A percentile compares a stretch with the other conserved stretches of the same genome.
Conservation (phyloP, 108 stramenopile genomes). For the Nitzschia palea region DNA sequence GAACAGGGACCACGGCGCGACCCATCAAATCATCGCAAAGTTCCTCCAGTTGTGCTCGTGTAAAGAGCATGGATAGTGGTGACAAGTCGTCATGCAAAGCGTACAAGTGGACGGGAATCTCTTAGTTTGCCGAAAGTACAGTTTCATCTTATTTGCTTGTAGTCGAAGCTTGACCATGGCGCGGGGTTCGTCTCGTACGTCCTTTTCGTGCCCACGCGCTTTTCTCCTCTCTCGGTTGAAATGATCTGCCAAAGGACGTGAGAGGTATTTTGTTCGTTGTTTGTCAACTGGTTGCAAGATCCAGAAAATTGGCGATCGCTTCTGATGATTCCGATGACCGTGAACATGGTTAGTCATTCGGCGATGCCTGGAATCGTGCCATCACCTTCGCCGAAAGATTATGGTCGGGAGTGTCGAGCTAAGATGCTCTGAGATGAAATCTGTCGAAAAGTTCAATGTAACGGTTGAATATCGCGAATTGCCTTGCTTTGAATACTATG, state of each 20-base stretch:
- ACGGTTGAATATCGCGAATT: no score
- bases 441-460: no score
- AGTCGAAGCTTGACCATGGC: conserved; percentile 95
- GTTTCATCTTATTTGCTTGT: conserved; percentile 97
- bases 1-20: conserved; percentile 81
- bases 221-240: conserved; percentile 90
- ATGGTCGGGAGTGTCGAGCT: no score
- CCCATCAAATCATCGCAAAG: conserved; percentile 81
- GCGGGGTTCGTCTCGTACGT: conserved; percentile 82
- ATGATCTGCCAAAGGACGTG: conserved; percentile 91
- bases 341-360: no score
- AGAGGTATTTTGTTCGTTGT: no score
- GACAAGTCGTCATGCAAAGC: conserved; percentile 91
- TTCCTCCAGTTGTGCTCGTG: conserved; percentile 88
- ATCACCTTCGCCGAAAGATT: no score
- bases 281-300: no score
- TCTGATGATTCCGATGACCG: no score
- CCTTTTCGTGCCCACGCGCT: conserved; percentile 52
- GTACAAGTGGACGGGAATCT: conserved; percentile 95
- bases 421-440: no score
- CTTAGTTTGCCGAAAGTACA: conserved; percentile 94
- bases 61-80: conserved; percentile 78
- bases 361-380: no score
- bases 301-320: no score
- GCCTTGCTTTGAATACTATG: no score